Conservation (phyloP, 305 asterid genomes). For the Fraxinus velutina region DNA sequence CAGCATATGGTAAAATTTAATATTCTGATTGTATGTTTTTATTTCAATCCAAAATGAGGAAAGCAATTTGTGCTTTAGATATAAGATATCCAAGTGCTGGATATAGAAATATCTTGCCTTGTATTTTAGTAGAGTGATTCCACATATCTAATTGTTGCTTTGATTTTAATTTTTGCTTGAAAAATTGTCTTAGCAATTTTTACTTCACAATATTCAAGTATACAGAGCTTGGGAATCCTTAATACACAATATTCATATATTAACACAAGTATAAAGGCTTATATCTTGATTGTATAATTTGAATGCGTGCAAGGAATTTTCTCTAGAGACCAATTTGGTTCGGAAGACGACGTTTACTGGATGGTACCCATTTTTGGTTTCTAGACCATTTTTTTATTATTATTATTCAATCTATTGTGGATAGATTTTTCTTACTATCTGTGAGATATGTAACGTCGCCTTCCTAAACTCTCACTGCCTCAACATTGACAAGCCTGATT, state of each 20-base stretch:
- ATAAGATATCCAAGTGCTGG: background rate
- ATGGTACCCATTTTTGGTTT: background rate
- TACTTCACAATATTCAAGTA: background rate
- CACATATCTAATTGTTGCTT: conserved; percentile 1
- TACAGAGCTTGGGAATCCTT: conserved; percentile 5
- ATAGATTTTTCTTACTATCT: background rate
- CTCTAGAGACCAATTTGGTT: background rate
- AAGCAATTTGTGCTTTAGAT: background rate
- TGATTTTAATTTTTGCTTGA: background rate
- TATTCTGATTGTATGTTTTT: background rate
- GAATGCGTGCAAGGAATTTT: background rate
- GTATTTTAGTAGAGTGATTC: background rate
- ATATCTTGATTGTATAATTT: background rate
- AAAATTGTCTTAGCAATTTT: background rate
- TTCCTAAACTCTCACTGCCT: background rate
- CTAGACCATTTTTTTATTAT: background rate
- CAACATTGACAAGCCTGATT: background rate
- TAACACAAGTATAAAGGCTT: background rate
- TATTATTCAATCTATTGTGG: background rate
- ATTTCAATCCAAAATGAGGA: background rate
- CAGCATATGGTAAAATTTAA: background rate
- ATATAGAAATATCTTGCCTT: background rate
- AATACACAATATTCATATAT: background rate
- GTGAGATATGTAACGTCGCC: background rate
- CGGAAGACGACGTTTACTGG: conserved; percentile 10